These are phyloP conservation scores for Saccharum spontaneum DNA, from an alignment of 176 grass and related monocot species.

Conservation along the genomic window DNA sequence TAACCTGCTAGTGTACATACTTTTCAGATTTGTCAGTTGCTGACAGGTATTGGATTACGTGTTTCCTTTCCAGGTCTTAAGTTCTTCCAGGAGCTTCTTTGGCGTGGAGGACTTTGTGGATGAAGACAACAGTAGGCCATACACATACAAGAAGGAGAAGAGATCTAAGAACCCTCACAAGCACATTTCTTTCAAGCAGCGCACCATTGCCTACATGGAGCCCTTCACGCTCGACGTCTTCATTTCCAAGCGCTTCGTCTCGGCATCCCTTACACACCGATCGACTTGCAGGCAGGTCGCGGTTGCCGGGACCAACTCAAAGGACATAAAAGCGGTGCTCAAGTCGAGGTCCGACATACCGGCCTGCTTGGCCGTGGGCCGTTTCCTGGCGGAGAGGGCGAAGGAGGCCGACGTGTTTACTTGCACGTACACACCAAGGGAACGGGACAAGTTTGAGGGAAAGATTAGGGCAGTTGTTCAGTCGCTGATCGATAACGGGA, in stretches of 20 bases:
- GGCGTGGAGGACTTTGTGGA: slow-evolving; percentile 90
- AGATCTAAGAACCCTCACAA: slow-evolving; percentile 85
- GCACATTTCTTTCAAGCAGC: slow-evolving; percentile 95
- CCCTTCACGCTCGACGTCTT: slow-evolving; percentile 88
- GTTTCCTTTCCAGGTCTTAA: background rate
- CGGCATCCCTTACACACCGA: slow-evolving; percentile 77
- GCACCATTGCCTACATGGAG: slow-evolving; percentile 84
- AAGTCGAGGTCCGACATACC: slow-evolving; percentile 75
- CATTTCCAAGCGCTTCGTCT: slow-evolving; percentile 88
- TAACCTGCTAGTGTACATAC: background rate
- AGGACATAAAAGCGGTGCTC: slow-evolving; percentile 75
- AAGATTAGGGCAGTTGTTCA: slow-evolving; percentile 89
- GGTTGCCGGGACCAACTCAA: slow-evolving; percentile 84
- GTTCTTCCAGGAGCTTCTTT: slow-evolving; percentile 79
- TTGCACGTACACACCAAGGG: slow-evolving; percentile 79
- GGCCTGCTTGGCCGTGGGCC: slow-evolving; percentile 74
- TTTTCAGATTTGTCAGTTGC: background rate
- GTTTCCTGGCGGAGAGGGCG: slow-evolving; percentile 76
- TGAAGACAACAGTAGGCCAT: slow-evolving; percentile 85
- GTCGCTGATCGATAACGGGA: slow-evolving; percentile 79
- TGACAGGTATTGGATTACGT: background rate
- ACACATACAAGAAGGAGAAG: slow-evolving; percentile 97
- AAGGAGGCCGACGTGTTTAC: slow-evolving; percentile 88
- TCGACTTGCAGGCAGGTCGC: slow-evolving; percentile 90
- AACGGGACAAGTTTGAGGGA: slow-evolving; percentile 80